These are phyloP conservation scores for Aspergillus avenaceus DNA, from an alignment of 495 filamentous ascomycete genomes.

Conservation along the genomic window DNA sequence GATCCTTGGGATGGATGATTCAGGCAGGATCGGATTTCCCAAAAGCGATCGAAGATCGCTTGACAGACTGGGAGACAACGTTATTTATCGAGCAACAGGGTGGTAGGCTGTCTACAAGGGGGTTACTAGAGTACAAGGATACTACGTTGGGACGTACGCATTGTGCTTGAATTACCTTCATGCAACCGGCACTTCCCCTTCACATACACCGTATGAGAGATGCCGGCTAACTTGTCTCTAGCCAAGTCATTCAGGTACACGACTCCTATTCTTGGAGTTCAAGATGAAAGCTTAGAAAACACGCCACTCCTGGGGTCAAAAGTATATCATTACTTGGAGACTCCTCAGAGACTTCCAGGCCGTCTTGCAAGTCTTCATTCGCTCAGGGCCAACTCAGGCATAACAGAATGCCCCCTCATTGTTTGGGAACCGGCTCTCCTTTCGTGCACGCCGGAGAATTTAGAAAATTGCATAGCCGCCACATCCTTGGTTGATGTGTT, in stretches of 20 bases:
- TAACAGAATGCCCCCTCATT: constrained; percentile 21
- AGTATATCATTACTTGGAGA: constrained; percentile 63
- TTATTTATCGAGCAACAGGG: constrained; percentile 68
- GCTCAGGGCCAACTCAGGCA: constrained; percentile 7
- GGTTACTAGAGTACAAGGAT: constrained; percentile 26
- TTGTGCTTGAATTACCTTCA: no score
- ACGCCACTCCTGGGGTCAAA: constrained; percentile 36
- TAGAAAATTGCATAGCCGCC: constrained; percentile 18
- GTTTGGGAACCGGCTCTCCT: constrained; percentile 35
- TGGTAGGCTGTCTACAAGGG: constrained; percentile 50
- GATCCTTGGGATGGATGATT: constrained; percentile 73
- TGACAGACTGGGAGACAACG: constrained; percentile 62
- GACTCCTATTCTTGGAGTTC: constrained; percentile 44
- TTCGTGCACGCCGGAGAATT: constrained; percentile 20
- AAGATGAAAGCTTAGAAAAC: constrained; percentile 6
- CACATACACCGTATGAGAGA: constrained; percentile 3
- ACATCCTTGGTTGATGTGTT: constrained; percentile 27
- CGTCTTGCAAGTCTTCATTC: constrained; percentile 8
- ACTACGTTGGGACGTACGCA: constrained; percentile 39
- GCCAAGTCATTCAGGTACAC: constrained; percentile 70
- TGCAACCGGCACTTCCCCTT: neutral
- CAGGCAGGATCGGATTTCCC: constrained; percentile 82
- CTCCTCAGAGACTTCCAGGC: constrained; percentile 49
- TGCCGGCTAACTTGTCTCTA: constrained; percentile 24
- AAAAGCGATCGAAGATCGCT: constrained; percentile 40